Conservation (phyloP, 129 eudicot species). For the Artemisia argyi region DNA sequence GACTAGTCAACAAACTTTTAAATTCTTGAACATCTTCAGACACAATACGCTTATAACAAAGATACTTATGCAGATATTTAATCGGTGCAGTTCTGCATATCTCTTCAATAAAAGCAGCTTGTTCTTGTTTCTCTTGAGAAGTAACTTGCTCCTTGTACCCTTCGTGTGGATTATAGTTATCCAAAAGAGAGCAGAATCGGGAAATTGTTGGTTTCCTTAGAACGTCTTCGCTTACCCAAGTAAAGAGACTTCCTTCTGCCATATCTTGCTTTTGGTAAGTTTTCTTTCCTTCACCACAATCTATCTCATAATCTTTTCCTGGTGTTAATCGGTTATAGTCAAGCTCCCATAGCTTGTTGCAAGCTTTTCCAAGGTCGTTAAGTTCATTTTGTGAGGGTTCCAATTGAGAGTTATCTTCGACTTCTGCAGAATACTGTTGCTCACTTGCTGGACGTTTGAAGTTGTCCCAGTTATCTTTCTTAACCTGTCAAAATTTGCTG, state of each 20-base stretch:
- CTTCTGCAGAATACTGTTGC: conserved; percentile 69
- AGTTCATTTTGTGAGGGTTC: conserved; percentile 76
- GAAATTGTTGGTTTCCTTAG: conserved; percentile 65
- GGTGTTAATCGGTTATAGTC: conserved; percentile 84
- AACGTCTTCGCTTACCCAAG: conserved; percentile 63
- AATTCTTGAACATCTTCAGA: conserved; percentile 55
- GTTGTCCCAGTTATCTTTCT: conserved; percentile 59
- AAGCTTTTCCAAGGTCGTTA: conserved; percentile 66
- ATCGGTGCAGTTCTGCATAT: conserved; percentile 94
- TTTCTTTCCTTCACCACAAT: conserved; percentile 91
- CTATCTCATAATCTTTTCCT: conserved; percentile 82
- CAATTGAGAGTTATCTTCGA: conserved; percentile 32
- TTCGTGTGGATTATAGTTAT: conserved; percentile 89
- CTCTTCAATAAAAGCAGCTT: conserved; percentile 89
- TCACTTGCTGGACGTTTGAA: conserved; percentile 76
- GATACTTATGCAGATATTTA: conserved; percentile 70
- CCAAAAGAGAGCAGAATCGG: conserved; percentile 85
- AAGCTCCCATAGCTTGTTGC: conserved; percentile 91
- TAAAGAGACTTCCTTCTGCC: conserved; percentile 84
- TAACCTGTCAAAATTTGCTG: conserved; percentile 44
- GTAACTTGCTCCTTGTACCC: conserved; percentile 88
- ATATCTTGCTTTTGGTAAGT: conserved; percentile 69
- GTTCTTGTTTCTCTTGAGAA: conserved; percentile 81
- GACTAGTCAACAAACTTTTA: conserved; percentile 58
- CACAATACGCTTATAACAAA: conserved; percentile 48